These are phyloP conservation scores for Microdochium paspali DNA, from an alignment of 2,329 filamentous ascomycete genomes.

Conservation along the genomic window DNA sequence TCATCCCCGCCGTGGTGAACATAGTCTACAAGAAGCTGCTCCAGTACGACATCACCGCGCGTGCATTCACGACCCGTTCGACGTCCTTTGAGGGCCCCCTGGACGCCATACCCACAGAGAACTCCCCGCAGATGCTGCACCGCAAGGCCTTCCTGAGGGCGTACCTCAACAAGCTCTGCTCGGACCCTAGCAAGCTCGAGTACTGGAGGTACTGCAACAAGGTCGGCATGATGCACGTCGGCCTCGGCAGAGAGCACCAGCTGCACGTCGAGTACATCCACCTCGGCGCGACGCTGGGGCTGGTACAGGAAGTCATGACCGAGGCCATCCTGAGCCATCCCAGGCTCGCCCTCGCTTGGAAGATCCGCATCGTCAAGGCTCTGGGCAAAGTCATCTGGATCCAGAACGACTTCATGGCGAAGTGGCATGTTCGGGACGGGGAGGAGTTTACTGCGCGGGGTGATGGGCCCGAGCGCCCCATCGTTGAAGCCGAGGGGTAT, in stretches of 20 bases:
- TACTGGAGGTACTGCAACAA: constrained; percentile 83
- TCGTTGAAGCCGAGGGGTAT: constrained; percentile 53
- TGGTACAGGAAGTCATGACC: constrained; percentile 69
- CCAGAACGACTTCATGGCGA: constrained; percentile 79
- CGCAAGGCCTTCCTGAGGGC: constrained; percentile 72
- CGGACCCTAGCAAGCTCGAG: constrained; percentile 63
- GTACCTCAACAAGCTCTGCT: constrained; percentile 66
- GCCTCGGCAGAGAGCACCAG: constrained; percentile 60
- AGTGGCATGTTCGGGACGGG: constrained; percentile 66
- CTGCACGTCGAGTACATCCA: constrained; percentile 76
- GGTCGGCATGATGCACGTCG: constrained; percentile 79
- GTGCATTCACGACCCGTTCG: constrained; percentile 57
- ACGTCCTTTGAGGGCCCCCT: constrained; percentile 59
- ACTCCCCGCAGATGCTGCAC: constrained; percentile 65
- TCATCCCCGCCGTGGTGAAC: constrained; percentile 76
- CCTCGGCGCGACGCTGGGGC: constrained; percentile 61
- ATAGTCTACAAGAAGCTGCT: constrained; percentile 78
- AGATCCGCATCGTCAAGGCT: constrained; percentile 66
- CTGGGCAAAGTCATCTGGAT: constrained; percentile 80
- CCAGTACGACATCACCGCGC: constrained; percentile 72
- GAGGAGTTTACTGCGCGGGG: constrained; percentile 45
- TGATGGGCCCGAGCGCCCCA: constrained; percentile 39
- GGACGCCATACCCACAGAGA: constrained; percentile 53
- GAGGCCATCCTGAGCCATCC: constrained; percentile 69
- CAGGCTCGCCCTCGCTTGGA: constrained; percentile 54